These are phyloP conservation scores for Hypholoma fasciculare DNA, from an alignment of 768 basidiomycete species.

Conservation along the genomic window DNA sequence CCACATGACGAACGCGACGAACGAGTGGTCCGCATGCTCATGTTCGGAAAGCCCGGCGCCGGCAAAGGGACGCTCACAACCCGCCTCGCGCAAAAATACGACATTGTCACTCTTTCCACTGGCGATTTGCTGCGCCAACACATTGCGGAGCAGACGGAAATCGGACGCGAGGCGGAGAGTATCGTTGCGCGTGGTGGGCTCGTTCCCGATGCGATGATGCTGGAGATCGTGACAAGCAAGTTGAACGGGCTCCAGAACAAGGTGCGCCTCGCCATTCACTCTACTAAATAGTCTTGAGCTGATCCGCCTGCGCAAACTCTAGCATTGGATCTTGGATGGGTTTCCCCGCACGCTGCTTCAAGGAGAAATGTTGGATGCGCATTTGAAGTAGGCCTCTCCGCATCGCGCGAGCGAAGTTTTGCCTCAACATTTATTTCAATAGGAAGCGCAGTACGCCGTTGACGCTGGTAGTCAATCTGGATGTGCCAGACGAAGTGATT, in stretches of 20 bases:
- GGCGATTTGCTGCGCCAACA: slow-evolving; percentile 87
- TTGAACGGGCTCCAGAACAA: slow-evolving; percentile 65
- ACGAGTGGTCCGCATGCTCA: slow-evolving; percentile 59
- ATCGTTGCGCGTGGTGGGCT: slow-evolving; percentile 80
- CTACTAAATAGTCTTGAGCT: neutral
- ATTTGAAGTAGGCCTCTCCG: slow-evolving; percentile 57
- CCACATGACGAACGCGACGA: slow-evolving; percentile 39
- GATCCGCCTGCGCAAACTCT: neutral
- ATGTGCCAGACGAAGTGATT: slow-evolving; percentile 87
- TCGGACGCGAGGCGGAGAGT: slow-evolving; percentile 73
- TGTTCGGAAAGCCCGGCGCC: slow-evolving; percentile 82
- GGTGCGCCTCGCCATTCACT: slow-evolving; percentile 35
- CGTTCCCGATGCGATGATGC: slow-evolving; percentile 77
- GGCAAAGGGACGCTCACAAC: slow-evolving; percentile 85
- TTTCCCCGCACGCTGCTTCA: slow-evolving; percentile 91
- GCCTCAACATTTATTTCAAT: slow-evolving; percentile 7
- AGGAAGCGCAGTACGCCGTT: slow-evolving; percentile 67
- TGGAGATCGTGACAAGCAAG: slow-evolving; percentile 73
- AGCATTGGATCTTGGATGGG: slow-evolving; percentile 94
- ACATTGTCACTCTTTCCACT: slow-evolving; percentile 75
- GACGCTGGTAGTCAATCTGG: slow-evolving; percentile 81
- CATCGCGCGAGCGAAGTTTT: neutral
- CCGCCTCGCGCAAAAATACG: slow-evolving; percentile 77
- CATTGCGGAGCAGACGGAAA: slow-evolving; percentile 70
- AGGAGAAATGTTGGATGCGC: slow-evolving; percentile 73